Percentiles rank a stretch among this genome's conserved stretches.
These are phyloP conservation scores for Stephania yunnanensis DNA, from an alignment of 164 flowering plant species.

Conservation along the genomic window DNA sequence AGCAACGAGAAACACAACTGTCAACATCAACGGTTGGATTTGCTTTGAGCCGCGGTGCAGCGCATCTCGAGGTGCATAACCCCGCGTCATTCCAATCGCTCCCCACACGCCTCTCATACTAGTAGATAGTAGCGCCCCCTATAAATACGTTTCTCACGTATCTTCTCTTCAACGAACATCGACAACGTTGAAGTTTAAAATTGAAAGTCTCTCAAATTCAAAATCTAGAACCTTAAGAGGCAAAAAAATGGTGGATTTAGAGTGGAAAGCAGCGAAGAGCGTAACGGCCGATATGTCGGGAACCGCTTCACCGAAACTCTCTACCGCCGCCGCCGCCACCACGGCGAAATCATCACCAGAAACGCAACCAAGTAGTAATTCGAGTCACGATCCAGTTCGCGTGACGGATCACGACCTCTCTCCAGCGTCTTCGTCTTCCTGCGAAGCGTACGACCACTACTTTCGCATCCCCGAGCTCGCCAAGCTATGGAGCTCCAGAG, in stretches of 20 bases:
- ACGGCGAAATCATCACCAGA: background rate
- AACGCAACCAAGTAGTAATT: too few relatives aligned
- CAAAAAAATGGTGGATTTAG: slow-evolving; percentile 31
- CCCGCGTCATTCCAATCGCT: slow-evolving; percentile 13
- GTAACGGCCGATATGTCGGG: slow-evolving; percentile 15
- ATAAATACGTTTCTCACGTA: slow-evolving; percentile 23
- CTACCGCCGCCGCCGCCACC: slow-evolving; percentile 7
- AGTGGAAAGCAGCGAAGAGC: slow-evolving; percentile 24
- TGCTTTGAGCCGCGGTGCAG: too few relatives aligned
- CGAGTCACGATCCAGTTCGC: background rate
- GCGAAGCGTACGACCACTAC: slow-evolving; percentile 65
- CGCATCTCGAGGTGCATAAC: slow-evolving; percentile 17
- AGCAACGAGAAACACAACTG: too few relatives aligned
- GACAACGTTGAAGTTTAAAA: too few relatives aligned
- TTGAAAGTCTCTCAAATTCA: too few relatives aligned
- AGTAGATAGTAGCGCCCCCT: background rate
- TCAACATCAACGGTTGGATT: too few relatives aligned
- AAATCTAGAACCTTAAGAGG: too few relatives aligned
- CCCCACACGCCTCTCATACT: slow-evolving; percentile 29
- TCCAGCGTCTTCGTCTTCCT: slow-evolving; percentile 28
- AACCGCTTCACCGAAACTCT: slow-evolving; percentile 13
- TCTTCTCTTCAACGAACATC: background rate
- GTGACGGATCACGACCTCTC: slow-evolving; percentile 5
- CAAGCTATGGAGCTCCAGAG: slow-evolving; percentile 48
- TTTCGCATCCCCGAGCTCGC: slow-evolving; percentile 58